Percentiles rank a stretch among this genome's conserved stretches.
Conservation (phyloP, 1,284 basidiomycete genomes). For the Athelia psychrophila region DNA sequence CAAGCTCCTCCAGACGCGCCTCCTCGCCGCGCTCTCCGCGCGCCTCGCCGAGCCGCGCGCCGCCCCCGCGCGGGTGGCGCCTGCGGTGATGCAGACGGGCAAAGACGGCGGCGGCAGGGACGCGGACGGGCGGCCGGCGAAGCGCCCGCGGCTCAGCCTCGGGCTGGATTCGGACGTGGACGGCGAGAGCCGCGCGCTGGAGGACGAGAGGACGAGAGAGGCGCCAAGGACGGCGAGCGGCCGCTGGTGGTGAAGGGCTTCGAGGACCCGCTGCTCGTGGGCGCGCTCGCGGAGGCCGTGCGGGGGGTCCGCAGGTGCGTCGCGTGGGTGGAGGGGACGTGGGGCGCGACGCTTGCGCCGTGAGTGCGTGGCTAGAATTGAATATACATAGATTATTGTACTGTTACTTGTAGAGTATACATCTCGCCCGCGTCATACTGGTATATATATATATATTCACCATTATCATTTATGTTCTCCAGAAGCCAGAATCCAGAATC, state of each 20-base stretch:
- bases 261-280: slow-evolving; percentile 37
- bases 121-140: too few species aligned
- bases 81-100: slow-evolving; percentile 45
- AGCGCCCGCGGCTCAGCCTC: slow-evolving; percentile 20
- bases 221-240: slow-evolving; percentile 2
- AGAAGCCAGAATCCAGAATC: too few species aligned
- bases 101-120: slow-evolving; percentile 23
- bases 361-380: too few species aligned
- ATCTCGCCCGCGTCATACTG: too few species aligned
- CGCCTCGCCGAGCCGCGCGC: slow-evolving; percentile 23
- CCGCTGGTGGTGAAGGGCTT: slow-evolving; percentile 41
- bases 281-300: slow-evolving; percentile 24
- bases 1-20: slow-evolving; percentile 52
- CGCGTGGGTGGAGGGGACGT: slow-evolving; percentile 16
- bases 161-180: slow-evolving; percentile 16
- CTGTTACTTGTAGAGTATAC: too few species aligned
- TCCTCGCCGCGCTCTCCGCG: slow-evolving; percentile 43
- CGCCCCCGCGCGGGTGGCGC: slow-evolving; percentile 19
- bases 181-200: too few species aligned
- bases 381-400: too few species aligned
- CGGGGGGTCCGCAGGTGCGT: slow-evolving; percentile 8
- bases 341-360: too few species aligned
- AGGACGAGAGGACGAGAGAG: not conserved
- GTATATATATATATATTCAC: too few species aligned
- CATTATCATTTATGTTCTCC: too few species aligned